Base-by-base conservation (phyloP, 2,329 filamentous ascomycete species). In the Colletotrichum limetticola region DNA sequence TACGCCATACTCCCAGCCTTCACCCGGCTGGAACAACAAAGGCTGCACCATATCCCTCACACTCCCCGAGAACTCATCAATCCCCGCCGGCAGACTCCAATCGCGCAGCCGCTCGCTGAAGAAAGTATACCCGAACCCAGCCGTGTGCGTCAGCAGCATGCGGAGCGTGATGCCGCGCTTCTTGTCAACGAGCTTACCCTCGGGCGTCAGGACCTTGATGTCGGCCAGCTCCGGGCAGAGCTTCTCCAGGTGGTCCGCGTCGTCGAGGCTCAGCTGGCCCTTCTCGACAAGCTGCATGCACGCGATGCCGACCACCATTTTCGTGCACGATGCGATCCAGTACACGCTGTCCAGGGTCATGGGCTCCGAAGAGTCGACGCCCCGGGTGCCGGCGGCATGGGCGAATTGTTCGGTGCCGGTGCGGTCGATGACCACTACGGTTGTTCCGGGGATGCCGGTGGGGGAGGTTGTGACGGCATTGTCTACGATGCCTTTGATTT, bases 311-410 rank as follows among this genome's bases (percentile, higher is more conserved):
- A 83, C 81, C 14, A 91, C 80, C 82, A 90, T 83, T 79, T 91
- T 91, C 19, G 89, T 90, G 76, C 87, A 89, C 0, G 87, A 89
- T 0, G 89, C 89, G 5, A 91, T 82, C 87, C 86, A 90, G 77
- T 91, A 93, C 1, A 90, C 82, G 9, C 84, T 90, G 52, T 93
- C 90, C 0, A 90, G 80, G 0, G 86, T 86, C 87, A 93, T 90
- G 4, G 86, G 82, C 58, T 90, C 85, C 0, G 82, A 75, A 2
- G 82, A 81, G 0, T 62, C 80, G 5, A 83, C 59, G 0, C 88
- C 88, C 3, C 84, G 80, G 22, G 83, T 85, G 1, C 89, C 89
- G 0, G 86, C 80, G 0, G 87, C 81, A 75, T 90, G 83, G 2
- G 82, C 81, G 74, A 88, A 86, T 0, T 87, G 78, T 9, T 87